Conservation (phyloP, 176 grass and related monocot genomes). For the Cocos nucifera region DNA sequence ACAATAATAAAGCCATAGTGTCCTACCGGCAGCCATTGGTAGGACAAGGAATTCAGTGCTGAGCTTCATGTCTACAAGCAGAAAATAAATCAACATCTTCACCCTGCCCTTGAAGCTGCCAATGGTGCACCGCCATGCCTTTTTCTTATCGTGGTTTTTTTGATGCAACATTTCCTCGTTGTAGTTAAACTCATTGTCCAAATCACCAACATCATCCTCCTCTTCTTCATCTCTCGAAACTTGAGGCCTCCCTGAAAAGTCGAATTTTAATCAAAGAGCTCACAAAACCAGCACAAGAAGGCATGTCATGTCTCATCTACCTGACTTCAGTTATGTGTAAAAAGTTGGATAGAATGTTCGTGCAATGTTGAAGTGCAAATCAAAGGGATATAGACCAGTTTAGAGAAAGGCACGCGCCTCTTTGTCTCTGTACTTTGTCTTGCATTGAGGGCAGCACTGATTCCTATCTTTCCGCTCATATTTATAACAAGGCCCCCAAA, state of each 20-base stretch:
- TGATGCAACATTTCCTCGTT: conserved; percentile 2
- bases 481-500: conserved; percentile 94
- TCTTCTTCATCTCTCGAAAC: conserved; percentile 93
- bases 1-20: neutral
- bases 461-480: conserved; percentile 93
- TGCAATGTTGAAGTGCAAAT: too few relatives aligned
- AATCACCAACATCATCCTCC: conserved; percentile 71
- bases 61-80: conserved; percentile 65
- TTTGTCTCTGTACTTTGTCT: conserved; percentile 86
- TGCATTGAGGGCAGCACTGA: conserved; percentile 97
- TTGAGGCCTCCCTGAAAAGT: conserved; percentile 60
- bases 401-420: too few relatives aligned
- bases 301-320: too few relatives aligned
- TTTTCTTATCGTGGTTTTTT: conserved; percentile 20
- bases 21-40: conserved; percentile 79
- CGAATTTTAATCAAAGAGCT: too few relatives aligned
- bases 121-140: conserved; percentile 49
- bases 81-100: conserved; percentile 81
- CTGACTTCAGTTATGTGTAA: too few relatives aligned
- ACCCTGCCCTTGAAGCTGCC: conserved; percentile 48
- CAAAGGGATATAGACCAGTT: too few relatives aligned
- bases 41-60: conserved; percentile 71
- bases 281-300: too few relatives aligned
- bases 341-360: too few relatives aligned
- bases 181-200: conserved; percentile 96